Evolutionary conservation across 768 basidiomycete species (phyloP), one percentile per base, ranked within the genome.

Genomic region (Roridomyces roridus): DNA sequence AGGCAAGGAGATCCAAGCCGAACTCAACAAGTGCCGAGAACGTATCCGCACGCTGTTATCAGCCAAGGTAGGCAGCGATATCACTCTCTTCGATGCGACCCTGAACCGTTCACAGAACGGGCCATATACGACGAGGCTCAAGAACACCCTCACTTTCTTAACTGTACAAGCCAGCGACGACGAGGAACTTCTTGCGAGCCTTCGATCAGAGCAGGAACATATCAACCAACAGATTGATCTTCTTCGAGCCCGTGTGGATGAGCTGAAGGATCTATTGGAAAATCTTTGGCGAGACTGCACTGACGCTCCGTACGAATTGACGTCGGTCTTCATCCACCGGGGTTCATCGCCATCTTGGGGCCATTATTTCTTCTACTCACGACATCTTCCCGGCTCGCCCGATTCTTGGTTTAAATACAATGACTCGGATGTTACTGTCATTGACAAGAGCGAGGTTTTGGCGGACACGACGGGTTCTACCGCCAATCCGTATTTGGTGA

Each of bases 401-500:
- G 89, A 97, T 54, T 80, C 82, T 40, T 98, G 95, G 93, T 94
- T 95, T 82, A 96, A 96, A 74, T 94, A 96, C 76, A 98, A 98
- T 69, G 96, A 98, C 69, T 92, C 92, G 34, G 86, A 85, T 55
- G 93, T 98, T 9, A 80, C 85, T 4, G 80, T 85, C 24, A 91
- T 94, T 0, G 72, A 81, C 9, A 90, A 91, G 66, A 85, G 85
- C 8, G 95, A 97, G 66, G 90, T 98, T 2, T 77, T 97, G 48
- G 87, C 86, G 25, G 92, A 97, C 75, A 91, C 94, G 31, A 93
- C 92, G n/a, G 92, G 91, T 20, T 88, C 85, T 17, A 93, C 86
- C 31, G 92, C 91, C n/a, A 94, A 94, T 66, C 92, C 92, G 24
- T 94, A 94, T 74, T 76, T 94, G 73, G 92, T 92, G 60, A 59